A percentile compares a stretch with the other conserved stretches of the same genome.
phyloP scores from a whole-genome alignment of 257 asterid species.

The Jacaranda mimosifolia region DNA sequence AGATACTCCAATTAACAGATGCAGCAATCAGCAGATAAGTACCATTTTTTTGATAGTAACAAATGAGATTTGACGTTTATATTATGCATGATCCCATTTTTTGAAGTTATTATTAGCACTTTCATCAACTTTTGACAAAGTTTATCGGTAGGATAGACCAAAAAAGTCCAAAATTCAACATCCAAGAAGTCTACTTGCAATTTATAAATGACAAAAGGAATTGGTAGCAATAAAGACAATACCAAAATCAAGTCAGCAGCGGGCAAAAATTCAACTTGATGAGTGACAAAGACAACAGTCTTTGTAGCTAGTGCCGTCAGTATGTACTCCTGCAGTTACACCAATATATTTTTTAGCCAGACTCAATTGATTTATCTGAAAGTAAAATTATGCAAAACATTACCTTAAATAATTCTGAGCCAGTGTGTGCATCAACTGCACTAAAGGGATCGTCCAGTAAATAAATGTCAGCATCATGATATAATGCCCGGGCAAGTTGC shows the following conservation, averaged over 20 bases:
- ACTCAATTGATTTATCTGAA: conserved; percentile 13
- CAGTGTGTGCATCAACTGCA: conserved; percentile 99
- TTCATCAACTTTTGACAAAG: too few relatives aligned
- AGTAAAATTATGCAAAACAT: conserved; percentile 14
- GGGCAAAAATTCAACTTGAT: conserved; percentile 97
- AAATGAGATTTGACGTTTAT: too few relatives aligned
- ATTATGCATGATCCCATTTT: too few relatives aligned
- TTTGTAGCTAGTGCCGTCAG: conserved; percentile 80
- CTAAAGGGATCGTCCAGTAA: conserved; percentile 98
- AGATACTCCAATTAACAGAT: too few relatives aligned
- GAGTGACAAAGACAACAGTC: conserved; percentile 93
- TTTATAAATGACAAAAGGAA: background rate
- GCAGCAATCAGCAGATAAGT: too few relatives aligned
- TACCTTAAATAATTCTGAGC: conserved; percentile 93
- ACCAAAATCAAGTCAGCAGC: conserved; percentile 98
- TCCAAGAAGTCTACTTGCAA: conserved; percentile 18
- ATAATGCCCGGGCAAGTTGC: conserved; percentile 97
- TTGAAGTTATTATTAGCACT: too few relatives aligned
- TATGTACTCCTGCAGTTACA: conserved; percentile 87
- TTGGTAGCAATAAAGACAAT: conserved; percentile 36
- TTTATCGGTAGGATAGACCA: too few relatives aligned
- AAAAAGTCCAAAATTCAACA: conserved; percentile 12
- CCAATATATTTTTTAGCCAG: conserved; percentile 38
- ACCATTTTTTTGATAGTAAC: too few relatives aligned
- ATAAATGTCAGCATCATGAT: conserved; percentile 96